Evolutionary conservation across 768 basidiomycete genomes (phyloP).

Genomic region (Boletus edulis): DNA sequence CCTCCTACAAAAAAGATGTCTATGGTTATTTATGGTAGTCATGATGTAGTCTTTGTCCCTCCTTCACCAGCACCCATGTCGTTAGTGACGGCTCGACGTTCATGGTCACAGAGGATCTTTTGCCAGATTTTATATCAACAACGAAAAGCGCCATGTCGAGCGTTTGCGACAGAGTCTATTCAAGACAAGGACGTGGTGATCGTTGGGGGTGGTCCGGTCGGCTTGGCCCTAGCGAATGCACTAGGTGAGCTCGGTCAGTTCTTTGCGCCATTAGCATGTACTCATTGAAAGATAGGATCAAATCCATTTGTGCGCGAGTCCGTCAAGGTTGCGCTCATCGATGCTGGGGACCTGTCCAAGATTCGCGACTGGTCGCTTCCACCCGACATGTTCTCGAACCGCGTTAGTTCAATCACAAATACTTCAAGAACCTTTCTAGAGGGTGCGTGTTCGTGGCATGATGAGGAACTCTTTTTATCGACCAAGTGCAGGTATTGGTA

Average conservation of each 20-base stretch:
- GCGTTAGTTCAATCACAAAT: slow-evolving; percentile 85
- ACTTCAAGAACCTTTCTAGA: slow-evolving; percentile 64
- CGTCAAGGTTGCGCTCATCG: slow-evolving; percentile 69
- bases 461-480: not conserved
- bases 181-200: slow-evolving; percentile 85
- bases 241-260: slow-evolving; percentile 52
- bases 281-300: slow-evolving; percentile 42
- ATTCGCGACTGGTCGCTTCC: slow-evolving; percentile 64
- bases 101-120: slow-evolving; percentile 5
- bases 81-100: slow-evolving; percentile 1
- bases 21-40: not conserved
- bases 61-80: slow-evolving; percentile 3
- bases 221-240: slow-evolving; percentile 85
- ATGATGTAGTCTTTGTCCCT: not conserved
- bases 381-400: slow-evolving; percentile 65
- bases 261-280: not conserved
- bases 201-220: slow-evolving; percentile 92
- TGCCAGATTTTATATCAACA: slow-evolving; percentile 1
- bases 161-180: slow-evolving; percentile 19
- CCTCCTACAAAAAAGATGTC: too few relatives aligned
- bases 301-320: slow-evolving; percentile 49
- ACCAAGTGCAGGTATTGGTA: slow-evolving; percentile 61
- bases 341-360: slow-evolving; percentile 73
- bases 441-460: slow-evolving; percentile 38
- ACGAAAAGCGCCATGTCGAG: slow-evolving; percentile 5